phyloP scores from a whole-genome alignment of 306 rosid genomes.

The Vigna mungo region DNA sequence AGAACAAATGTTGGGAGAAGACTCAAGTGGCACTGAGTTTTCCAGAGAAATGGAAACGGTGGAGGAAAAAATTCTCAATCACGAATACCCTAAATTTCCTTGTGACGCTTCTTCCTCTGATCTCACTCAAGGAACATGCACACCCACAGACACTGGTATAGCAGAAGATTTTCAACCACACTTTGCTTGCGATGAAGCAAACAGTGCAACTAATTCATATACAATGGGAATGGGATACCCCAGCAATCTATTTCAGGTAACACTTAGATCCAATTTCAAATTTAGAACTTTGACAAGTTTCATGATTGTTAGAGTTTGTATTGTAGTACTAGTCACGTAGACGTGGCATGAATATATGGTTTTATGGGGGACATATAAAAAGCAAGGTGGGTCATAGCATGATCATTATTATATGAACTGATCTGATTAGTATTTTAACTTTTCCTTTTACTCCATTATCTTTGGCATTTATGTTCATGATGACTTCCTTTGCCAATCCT shows the following conservation, averaged over 20 bases:
- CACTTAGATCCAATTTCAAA: neutral
- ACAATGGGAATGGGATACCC: conserved; percentile 59
- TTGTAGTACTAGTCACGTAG: conserved; percentile 46
- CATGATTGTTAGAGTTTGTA: conserved; percentile 22
- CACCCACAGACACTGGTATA: conserved; percentile 60
- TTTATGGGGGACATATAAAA: conserved; percentile 39
- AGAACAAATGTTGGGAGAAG: conserved; percentile 52
- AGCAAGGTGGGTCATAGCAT: conserved; percentile 48
- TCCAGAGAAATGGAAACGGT: conserved; percentile 54
- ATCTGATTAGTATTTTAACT: conserved; percentile 38
- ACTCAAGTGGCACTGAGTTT: conserved; percentile 55
- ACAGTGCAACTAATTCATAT: conserved; percentile 63
- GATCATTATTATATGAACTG: conserved; percentile 50
- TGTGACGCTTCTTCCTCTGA: conserved; percentile 91
- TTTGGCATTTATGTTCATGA: conserved; percentile 52
- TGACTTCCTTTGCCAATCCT: conserved; percentile 58
- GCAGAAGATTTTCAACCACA: conserved; percentile 76
- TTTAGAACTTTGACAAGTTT: conserved; percentile 21
- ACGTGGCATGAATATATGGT: conserved; percentile 37
- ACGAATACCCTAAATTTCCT: conserved; percentile 54
- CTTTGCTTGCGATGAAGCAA: conserved; percentile 86
- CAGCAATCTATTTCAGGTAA: conserved; percentile 72
- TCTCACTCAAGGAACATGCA: conserved; percentile 86
- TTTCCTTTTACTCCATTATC: conserved; percentile 50
- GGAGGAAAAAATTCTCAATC: conserved; percentile 53